Evolutionary conservation across 2,329 filamentous ascomycete genomes (phyloP).

Genomic region (Alternaria hordeiaustralica): DNA sequence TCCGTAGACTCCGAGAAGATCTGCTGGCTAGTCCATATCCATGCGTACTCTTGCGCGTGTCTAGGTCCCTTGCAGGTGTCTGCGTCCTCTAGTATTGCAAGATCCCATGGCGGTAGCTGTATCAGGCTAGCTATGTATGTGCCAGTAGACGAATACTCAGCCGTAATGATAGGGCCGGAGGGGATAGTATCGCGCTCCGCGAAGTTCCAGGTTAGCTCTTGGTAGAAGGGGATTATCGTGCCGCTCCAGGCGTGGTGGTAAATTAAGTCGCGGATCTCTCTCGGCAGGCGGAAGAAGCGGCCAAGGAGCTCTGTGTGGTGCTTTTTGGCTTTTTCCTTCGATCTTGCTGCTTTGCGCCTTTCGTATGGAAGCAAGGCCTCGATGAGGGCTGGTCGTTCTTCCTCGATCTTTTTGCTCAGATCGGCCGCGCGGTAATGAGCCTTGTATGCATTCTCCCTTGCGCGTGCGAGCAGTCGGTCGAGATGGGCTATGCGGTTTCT

Average conservation of each 20-base stretch:
- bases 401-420: background rate
- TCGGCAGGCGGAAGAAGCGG: background rate
- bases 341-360: background rate
- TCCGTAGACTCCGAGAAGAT: background rate
- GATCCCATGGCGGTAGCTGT: background rate
- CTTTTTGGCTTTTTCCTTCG: background rate
- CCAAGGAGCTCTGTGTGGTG: fast-evolving
- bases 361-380: background rate
- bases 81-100: background rate
- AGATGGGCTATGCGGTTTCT: background rate
- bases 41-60: background rate
- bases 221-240: background rate
- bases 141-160: background rate
- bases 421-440: background rate
- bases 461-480: background rate
- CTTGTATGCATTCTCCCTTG: background rate
- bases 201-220: background rate
- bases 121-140: background rate
- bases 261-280: background rate
- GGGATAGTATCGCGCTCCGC: fast-evolving
- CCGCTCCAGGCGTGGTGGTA: background rate
- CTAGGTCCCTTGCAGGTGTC: background rate
- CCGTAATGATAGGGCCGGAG: background rate
- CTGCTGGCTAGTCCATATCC: background rate
- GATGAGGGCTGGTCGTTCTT: background rate